Evolutionary conservation across 352 stramenopile genomes (phyloP).

Genomic region (Pythium aquatile): DNA sequence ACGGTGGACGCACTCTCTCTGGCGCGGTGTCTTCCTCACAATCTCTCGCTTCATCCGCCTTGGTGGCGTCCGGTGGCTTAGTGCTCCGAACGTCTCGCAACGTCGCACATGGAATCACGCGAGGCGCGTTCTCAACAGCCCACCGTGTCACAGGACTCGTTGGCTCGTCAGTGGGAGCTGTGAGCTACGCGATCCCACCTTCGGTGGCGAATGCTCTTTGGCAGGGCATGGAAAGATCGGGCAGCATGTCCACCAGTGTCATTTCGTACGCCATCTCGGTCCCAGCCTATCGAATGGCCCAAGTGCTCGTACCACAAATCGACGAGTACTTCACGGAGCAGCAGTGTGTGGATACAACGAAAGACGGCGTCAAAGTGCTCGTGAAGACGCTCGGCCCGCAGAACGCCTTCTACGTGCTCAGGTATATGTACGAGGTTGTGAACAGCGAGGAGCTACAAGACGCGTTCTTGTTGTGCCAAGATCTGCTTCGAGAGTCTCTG

Average conservation of each 20-base stretch:
- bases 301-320: constrained; percentile 46
- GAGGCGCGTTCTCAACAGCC: constrained; percentile 52
- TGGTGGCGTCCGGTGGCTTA: constrained; percentile 48
- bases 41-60: constrained; percentile 50
- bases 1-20: constrained; percentile 58
- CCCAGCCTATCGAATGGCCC: constrained; percentile 62
- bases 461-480: constrained; percentile 59
- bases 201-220: constrained; percentile 62
- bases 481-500: constrained; percentile 58
- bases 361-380: constrained; percentile 47
- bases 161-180: constrained; percentile 50
- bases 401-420: constrained; percentile 72
- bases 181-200: constrained; percentile 52
- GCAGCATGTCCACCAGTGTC: constrained; percentile 55
- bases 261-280: constrained; percentile 68
- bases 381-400: constrained; percentile 62
- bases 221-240: constrained; percentile 57
- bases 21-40: constrained; percentile 59
- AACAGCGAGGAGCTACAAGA: constrained; percentile 77
- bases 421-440: constrained; percentile 66
- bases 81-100: constrained; percentile 56
- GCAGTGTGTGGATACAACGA: constrained; percentile 48
- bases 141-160: constrained; percentile 52
- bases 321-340: constrained; percentile 48
- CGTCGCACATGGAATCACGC: constrained; percentile 46